Evolutionary conservation across 2,329 filamentous ascomycete species (phyloP).

Genomic region (Hypomyces perniciosus): DNA sequence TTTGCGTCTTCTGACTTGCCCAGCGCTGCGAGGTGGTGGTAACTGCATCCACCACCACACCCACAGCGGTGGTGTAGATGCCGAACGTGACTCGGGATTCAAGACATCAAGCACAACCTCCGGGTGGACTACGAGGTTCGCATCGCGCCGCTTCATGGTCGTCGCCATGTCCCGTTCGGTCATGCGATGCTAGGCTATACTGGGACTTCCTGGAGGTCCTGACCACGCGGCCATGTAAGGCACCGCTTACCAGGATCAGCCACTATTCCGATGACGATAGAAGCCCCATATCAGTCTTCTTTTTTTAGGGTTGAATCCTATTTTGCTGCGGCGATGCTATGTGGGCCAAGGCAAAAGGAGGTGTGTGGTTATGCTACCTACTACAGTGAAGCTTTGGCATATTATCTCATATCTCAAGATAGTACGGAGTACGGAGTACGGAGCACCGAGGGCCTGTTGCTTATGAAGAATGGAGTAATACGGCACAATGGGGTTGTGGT

Average conservation of each 20-base stretch:
- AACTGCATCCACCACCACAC: slow-evolving; percentile 12
- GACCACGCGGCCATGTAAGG: slow-evolving; percentile 28
- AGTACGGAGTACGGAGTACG: slow-evolving; percentile 2
- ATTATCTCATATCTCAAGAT: no score
- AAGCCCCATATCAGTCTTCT: slow-evolving; percentile 3
- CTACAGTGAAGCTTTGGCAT: no score
- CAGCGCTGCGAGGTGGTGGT: slow-evolving; percentile 15
- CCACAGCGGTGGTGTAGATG: slow-evolving; percentile 13
- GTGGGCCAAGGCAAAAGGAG: no score
- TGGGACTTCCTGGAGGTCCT: slow-evolving; percentile 10
- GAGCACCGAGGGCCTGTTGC: background rate
- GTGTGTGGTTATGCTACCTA: no score
- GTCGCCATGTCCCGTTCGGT: slow-evolving; percentile 21
- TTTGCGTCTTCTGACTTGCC: slow-evolving; percentile 20
- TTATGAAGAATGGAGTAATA: background rate
- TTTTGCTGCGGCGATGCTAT: no score
- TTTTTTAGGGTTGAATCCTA: background rate
- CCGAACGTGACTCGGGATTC: slow-evolving; percentile 32
- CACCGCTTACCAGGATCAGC: slow-evolving; percentile 19
- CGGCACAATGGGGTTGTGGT: background rate
- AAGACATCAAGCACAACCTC: slow-evolving; percentile 31
- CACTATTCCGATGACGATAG: slow-evolving; percentile 10
- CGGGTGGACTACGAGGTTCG: slow-evolving; percentile 18
- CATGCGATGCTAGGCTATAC: slow-evolving; percentile 19
- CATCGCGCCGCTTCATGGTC: slow-evolving; percentile 24